Percentiles rank a stretch among this genome's conserved stretches.
Evolutionary conservation across 1,284 basidiomycete species (phyloP).

Genomic region (Sporisorium graminicola): DNA sequence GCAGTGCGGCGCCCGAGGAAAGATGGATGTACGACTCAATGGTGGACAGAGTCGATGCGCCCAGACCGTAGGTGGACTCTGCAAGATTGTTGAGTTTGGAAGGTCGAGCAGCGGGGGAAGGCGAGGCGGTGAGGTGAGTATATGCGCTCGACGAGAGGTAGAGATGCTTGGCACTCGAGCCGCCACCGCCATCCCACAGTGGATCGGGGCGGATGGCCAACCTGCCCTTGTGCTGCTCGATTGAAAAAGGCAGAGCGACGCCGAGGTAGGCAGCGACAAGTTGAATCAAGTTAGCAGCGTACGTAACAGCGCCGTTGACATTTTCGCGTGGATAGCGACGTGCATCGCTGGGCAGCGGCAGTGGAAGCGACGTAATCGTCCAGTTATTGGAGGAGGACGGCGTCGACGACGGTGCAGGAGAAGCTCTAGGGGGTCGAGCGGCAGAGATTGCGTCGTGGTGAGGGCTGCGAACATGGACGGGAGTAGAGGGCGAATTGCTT

Average conservation of each 20-base stretch:
- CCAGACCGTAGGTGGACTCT: constrained; percentile 53
- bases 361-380: constrained; percentile 47
- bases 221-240: constrained; percentile 44
- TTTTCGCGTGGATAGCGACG: constrained; percentile 50
- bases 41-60: constrained; percentile 54
- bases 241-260: constrained; percentile 51
- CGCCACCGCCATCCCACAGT: constrained; percentile 54
- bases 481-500: constrained; percentile 4
- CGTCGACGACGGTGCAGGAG: not conserved
- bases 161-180: constrained; percentile 49
- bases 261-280: constrained; percentile 55
- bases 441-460: constrained; percentile 2
- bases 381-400: constrained; percentile 30
- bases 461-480: not conserved
- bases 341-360: constrained; percentile 52
- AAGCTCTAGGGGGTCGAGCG: not conserved
- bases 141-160: constrained; percentile 49
- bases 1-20: constrained; percentile 28
- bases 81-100: constrained; percentile 44
- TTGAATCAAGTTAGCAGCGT: constrained; percentile 49
- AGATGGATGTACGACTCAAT: constrained; percentile 57
- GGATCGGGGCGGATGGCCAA: constrained; percentile 44
- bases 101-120: not conserved
- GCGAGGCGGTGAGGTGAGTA: constrained; percentile 30
- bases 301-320: constrained; percentile 56